Conservation (phyloP, 73 alveolate genomes). For the Urostyla sp. region DNA sequence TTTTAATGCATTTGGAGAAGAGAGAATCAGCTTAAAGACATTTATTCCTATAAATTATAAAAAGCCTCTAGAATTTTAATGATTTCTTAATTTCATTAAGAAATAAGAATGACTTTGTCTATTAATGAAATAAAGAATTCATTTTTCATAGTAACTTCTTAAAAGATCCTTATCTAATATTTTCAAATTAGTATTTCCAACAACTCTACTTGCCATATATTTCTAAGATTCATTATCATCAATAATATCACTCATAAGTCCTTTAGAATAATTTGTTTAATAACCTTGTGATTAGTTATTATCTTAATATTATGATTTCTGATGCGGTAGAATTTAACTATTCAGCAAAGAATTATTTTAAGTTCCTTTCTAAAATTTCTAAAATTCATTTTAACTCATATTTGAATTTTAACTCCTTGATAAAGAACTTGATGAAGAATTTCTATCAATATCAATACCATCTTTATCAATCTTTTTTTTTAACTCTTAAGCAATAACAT, state of each 20-base stretch:
- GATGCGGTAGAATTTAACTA: not conserved
- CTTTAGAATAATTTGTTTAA: conserved; percentile 18
- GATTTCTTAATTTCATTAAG: no score
- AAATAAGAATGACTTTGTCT: no score
- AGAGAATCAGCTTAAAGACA: not conserved
- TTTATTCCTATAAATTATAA: not conserved
- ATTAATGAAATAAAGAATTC: not conserved
- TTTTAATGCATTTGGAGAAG: not conserved
- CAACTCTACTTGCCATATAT: conserved; percentile 25
- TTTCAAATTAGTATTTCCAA: not conserved
- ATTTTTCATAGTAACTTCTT: not conserved
- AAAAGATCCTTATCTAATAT: not conserved
- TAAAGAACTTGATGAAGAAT: not conserved
- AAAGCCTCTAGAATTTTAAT: not conserved
- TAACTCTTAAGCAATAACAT: conserved; percentile 22
- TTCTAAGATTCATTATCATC: conserved; percentile 8
- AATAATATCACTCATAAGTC: conserved; percentile 23
- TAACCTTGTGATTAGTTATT: not conserved
- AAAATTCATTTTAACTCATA: not conserved
- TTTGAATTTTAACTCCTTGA: not conserved
- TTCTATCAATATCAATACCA: not conserved
- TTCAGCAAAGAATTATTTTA: not conserved
- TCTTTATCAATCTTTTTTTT: conserved; percentile 29
- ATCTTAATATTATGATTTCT: no score
- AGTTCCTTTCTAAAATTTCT: not conserved